These are phyloP conservation scores for Pichia membranifaciens DNA, from an alignment of 805 yeast species.

Conservation along the genomic window DNA sequence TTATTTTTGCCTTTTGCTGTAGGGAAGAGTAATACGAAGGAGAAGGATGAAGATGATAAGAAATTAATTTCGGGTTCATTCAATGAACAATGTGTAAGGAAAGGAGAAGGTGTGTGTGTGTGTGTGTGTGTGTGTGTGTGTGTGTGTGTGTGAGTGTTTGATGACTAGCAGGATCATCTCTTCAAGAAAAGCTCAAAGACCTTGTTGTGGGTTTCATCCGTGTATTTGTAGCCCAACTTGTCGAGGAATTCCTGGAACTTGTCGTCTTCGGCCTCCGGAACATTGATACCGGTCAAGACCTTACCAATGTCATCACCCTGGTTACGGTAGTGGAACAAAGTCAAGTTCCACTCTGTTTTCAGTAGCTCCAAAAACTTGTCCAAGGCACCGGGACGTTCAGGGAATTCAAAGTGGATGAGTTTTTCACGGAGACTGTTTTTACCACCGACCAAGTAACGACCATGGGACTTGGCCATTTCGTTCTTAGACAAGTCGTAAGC, in stretches of 20 bases:
- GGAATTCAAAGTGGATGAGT: constrained; percentile 83
- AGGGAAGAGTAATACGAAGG: neutral
- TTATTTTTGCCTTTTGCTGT: too few relatives aligned
- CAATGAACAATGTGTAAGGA: neutral
- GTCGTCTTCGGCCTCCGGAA: constrained; percentile 63
- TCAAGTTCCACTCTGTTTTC: constrained; percentile 81
- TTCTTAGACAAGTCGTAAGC: constrained; percentile 86
- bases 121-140: neutral
- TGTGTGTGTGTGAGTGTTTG: neutral
- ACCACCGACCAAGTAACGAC: constrained; percentile 95
- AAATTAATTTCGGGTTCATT: neutral
- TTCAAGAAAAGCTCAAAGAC: constrained; percentile 76
- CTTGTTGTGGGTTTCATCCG: constrained; percentile 77
- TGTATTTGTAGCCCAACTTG: constrained; percentile 66
- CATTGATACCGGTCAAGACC: constrained; percentile 82
- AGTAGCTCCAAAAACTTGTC: constrained; percentile 68
- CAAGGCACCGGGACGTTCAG: constrained; percentile 95
- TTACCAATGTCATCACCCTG: constrained; percentile 95
- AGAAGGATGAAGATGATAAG: neutral
- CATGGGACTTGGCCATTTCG: constrained; percentile 93
- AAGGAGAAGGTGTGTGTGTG: neutral
- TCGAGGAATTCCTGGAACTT: constrained; percentile 65
- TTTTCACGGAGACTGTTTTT: constrained; percentile 72
- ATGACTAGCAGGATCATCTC: constrained; percentile 6
- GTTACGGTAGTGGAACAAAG: constrained; percentile 93